A percentile compares a stretch with the other conserved stretches of the same genome.
Evolutionary conservation across 306 rosid genomes (phyloP).

Genomic region (Cucurbita maxima): DNA sequence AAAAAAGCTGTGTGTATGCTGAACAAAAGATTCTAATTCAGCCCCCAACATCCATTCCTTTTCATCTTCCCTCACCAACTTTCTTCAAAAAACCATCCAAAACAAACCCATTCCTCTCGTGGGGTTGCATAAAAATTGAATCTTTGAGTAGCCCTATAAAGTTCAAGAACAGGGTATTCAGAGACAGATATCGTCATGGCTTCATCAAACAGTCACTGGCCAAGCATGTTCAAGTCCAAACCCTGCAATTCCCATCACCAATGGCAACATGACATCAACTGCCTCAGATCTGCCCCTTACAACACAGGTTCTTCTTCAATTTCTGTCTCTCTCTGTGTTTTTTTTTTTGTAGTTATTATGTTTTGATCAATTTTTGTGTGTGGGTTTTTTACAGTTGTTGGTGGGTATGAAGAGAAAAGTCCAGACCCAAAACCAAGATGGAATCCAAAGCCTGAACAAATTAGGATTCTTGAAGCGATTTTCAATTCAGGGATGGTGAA

Average conservation of each 20-base stretch:
- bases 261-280: slow-evolving; percentile 81
- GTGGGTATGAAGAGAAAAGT: slow-evolving; percentile 64
- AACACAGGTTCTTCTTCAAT: slow-evolving; percentile 20
- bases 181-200: slow-evolving; percentile 43
- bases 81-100: not conserved
- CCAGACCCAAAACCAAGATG: slow-evolving; percentile 95
- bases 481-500: slow-evolving; percentile 97
- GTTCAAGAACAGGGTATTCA: slow-evolving; percentile 18
- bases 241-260: slow-evolving; percentile 83
- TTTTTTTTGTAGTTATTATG: not conserved
- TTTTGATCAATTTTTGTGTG: not conserved
- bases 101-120: slow-evolving; percentile 35
- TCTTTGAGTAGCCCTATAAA: slow-evolving; percentile 54
- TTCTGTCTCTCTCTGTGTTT: not conserved
- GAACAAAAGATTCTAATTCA: slow-evolving; percentile 37
- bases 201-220: slow-evolving; percentile 98
- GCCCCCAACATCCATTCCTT: slow-evolving; percentile 62
- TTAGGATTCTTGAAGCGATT: slow-evolving; percentile 72
- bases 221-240: slow-evolving; percentile 95
- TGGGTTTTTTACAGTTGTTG: not conserved
- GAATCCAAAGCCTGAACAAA: slow-evolving; percentile 95
- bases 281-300: slow-evolving; percentile 50
- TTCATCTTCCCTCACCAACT: slow-evolving; percentile 29
- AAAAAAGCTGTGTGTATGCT: slow-evolving; percentile 3
- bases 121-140: slow-evolving; percentile 8